Evolutionary conservation across 192 early-diverging fungal species (phyloP).

Genomic region (Mortierella antarctica): DNA sequence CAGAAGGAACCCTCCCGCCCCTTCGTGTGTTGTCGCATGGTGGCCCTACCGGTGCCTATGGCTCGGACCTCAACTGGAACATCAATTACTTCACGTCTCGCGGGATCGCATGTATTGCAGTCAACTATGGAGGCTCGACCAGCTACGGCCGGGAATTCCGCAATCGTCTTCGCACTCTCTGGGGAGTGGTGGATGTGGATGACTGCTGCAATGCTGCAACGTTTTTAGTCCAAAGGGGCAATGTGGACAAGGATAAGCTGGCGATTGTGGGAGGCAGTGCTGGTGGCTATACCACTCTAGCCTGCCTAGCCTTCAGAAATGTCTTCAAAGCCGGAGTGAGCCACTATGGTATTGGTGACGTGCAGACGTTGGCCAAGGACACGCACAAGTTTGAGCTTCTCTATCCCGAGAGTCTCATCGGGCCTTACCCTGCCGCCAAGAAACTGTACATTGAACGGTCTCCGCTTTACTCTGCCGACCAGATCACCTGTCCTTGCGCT

Average conservation of each 20-base stretch:
- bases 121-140: slow-evolving; percentile 85
- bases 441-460: slow-evolving; percentile 71
- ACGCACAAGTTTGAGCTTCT: slow-evolving; percentile 86
- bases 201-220: slow-evolving; percentile 80
- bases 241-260: slow-evolving; percentile 71
- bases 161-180: slow-evolving; percentile 73
- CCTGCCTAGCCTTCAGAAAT: slow-evolving; percentile 73
- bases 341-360: slow-evolving; percentile 79
- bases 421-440: slow-evolving; percentile 64
- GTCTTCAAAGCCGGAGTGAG: slow-evolving; percentile 81
- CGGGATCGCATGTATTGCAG: slow-evolving; percentile 76
- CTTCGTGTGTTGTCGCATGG: slow-evolving; percentile 77
- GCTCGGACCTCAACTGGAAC: slow-evolving; percentile 54
- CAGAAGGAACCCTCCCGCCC: slow-evolving; percentile 68
- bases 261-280: slow-evolving; percentile 76
- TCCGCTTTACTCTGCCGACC: slow-evolving; percentile 69
- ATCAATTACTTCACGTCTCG: slow-evolving; percentile 84
- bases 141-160: slow-evolving; percentile 81
- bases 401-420: slow-evolving; percentile 72
- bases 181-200: slow-evolving; percentile 82
- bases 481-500: slow-evolving; percentile 70
- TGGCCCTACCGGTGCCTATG: slow-evolving; percentile 68
- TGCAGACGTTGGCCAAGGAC: slow-evolving; percentile 71
- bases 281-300: slow-evolving; percentile 67
- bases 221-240: slow-evolving; percentile 64